Evolutionary conservation across 495 filamentous ascomycete genomes (phyloP), one percentile per base, ranked within the genome.

Genomic region (Xylaria scruposa): DNA sequence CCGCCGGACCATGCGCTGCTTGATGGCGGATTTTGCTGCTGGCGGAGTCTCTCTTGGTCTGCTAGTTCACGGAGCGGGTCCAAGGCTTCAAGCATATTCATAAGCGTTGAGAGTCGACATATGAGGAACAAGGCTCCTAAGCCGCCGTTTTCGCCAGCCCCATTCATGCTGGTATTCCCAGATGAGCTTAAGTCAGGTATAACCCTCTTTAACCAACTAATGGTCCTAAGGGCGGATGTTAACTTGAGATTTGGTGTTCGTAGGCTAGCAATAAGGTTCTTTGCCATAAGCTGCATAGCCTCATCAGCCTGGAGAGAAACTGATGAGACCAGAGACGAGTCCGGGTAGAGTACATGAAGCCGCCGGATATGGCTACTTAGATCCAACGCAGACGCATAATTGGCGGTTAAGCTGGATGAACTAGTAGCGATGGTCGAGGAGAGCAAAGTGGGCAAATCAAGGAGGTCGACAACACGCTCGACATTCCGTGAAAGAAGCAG

Each of bases 311-410:
- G 92, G 12, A 83, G 74, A 15, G 90, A 87, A 40, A 98, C 91
- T 58, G 90, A 90, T 36, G 85, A 82, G 17, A 98, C 87, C 36
- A 97, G 85, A 3, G 86, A 84, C 0, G 94, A 97, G 62, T 91
- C 84, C 0, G 94, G 91, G 80, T 97, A 97, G 70, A 98, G 84
- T 2, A 89, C 88, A 70, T 94, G 91, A 3, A 99, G 84, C 21
- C 97, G 88, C 70, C 93, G 92, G 79, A 98, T 97, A 81, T 98
- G 97, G n/a, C 92, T 90, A 78, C 97, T 91, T 5, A 98, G 85
- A 76, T 99, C 97, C 56, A 99, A 85, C 1, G 95, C 95, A 0
- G 93, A 92, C 3, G 95, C 92, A 81, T 97, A 97, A 72, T 92
- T 96, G 72, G 82, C 81, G 0, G 84, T 81, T 15, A 77, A 71